Evolutionary conservation across 2,329 filamentous ascomycete species (phyloP).

Genomic region (Escovopsis weberi): DNA sequence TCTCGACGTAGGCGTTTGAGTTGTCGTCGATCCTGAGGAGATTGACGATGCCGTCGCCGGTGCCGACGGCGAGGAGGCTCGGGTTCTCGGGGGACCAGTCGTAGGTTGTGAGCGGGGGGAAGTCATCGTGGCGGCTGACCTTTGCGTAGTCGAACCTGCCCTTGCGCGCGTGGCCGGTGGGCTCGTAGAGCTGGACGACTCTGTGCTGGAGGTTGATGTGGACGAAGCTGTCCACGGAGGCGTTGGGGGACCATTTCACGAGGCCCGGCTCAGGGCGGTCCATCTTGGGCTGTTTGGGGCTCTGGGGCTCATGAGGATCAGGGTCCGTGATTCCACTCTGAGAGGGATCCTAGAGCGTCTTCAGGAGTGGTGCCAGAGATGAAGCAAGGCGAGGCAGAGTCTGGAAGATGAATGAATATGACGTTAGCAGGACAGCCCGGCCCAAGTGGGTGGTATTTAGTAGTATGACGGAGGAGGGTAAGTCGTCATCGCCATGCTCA

Average conservation of each 20-base stretch:
- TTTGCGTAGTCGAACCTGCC: slow-evolving; percentile 43
- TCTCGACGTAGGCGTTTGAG: slow-evolving; percentile 48
- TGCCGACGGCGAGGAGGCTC: slow-evolving; percentile 60
- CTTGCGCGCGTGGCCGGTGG: slow-evolving; percentile 42
- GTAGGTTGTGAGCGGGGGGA: slow-evolving; percentile 49
- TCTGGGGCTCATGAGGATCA: no score
- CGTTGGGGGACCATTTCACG: slow-evolving; percentile 51
- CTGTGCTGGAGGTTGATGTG: slow-evolving; percentile 51
- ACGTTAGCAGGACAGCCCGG: no score
- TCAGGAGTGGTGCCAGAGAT: no score
- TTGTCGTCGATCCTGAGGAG: slow-evolving; percentile 59
- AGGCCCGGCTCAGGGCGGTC: slow-evolving; percentile 48
- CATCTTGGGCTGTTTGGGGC: slow-evolving; percentile 21
- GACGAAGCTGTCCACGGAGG: slow-evolving; percentile 43
- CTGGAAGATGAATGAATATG: no score
- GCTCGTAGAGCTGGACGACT: slow-evolving; percentile 47
- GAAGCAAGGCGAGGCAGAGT: no score
- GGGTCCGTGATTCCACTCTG: no score
- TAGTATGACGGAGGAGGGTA: no score
- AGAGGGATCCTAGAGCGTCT: no score
- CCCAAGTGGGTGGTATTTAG: no score
- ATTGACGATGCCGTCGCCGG: slow-evolving; percentile 59
- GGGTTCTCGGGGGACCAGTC: slow-evolving; percentile 51
- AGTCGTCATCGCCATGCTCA: no score
- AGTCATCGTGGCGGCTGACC: slow-evolving; percentile 45